A percentile compares a stretch with the other conserved stretches of the same genome.
These are phyloP conservation scores for Neonothopanus nambi DNA, from an alignment of 1,284 basidiomycete species.

Conservation along the genomic window DNA sequence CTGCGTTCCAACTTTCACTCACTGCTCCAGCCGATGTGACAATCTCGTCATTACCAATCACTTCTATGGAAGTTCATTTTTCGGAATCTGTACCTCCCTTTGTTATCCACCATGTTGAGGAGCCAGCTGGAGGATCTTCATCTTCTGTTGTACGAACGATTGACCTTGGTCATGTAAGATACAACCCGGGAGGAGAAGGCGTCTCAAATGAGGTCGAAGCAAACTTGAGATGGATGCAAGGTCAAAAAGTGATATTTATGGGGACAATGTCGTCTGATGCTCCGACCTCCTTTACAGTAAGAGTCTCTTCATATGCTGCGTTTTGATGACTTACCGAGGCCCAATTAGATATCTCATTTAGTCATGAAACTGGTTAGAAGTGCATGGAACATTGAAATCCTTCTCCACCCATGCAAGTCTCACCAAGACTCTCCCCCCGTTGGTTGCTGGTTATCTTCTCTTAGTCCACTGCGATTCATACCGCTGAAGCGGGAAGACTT, in stretches of 20 bases:
- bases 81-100: constrained; percentile 43
- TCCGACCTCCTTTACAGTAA: constrained; percentile 39
- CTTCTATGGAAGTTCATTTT: constrained; percentile 58
- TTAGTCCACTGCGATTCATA: constrained; percentile 51
- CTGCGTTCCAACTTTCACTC: constrained; percentile 73
- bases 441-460: constrained; percentile 57
- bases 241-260: constrained; percentile 51
- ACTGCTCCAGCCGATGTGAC: constrained; percentile 45
- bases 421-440: constrained; percentile 31
- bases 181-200: constrained; percentile 20
- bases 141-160: constrained; percentile 34
- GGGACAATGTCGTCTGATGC: constrained; percentile 53
- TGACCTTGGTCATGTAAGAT: constrained; percentile 41
- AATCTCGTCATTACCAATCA: constrained; percentile 58
- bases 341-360: constrained; percentile 50
- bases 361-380: constrained; percentile 54
- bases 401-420: constrained; percentile 42
- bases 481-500: constrained; percentile 49
- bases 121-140: background rate
- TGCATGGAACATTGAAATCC: constrained; percentile 65
- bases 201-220: constrained; percentile 30
- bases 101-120: constrained; percentile 46
- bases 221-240: constrained; percentile 57
- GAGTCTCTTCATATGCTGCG: background rate
- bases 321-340: background rate